Evolutionary conservation across 306 rosid genomes (phyloP).

Genomic region (Rosa rugosa): DNA sequence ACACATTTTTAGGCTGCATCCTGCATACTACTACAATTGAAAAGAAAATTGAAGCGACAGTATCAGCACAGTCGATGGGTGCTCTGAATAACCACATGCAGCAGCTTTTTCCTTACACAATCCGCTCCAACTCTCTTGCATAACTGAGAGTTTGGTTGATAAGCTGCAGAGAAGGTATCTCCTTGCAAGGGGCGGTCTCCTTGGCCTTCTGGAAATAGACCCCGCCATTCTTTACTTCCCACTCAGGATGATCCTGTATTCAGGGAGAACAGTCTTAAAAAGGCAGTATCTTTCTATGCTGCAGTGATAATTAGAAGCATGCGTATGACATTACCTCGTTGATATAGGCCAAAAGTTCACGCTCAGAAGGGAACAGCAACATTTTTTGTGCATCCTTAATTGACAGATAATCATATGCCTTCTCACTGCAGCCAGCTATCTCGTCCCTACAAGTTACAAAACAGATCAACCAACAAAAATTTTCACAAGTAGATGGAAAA

Average conservation of each 20-base stretch:
- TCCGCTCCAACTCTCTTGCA: conserved; percentile 99
- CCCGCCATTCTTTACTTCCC: conserved; percentile 68
- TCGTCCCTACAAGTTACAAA: conserved; percentile 67
- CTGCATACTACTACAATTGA: conserved; percentile 16
- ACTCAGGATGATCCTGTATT: conserved; percentile 87
- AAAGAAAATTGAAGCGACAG: conserved; percentile 21
- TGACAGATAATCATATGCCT: conserved; percentile 88
- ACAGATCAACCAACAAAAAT: conserved; percentile 26
- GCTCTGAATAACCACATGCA: conserved; percentile 13
- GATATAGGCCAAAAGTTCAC: conserved; percentile 66
- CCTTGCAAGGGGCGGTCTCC: conserved; percentile 95
- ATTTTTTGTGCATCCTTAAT: conserved; percentile 71
- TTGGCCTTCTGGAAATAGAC: conserved; percentile 83
- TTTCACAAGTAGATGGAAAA: background rate
- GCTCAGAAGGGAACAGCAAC: conserved; percentile 66
- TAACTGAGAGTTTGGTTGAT: conserved; percentile 98
- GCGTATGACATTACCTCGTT: conserved; percentile 51
- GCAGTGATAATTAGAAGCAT: background rate
- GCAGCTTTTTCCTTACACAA: conserved; percentile 51
- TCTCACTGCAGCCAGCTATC: conserved; percentile 97
- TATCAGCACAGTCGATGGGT: conserved; percentile 20
- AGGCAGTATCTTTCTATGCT: background rate
- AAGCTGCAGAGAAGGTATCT: conserved; percentile 91
- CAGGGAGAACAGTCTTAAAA: conserved; percentile 19
- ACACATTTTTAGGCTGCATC: conserved; percentile 20